A percentile compares a stretch with the other conserved stretches of the same genome.
phyloP scores from a whole-genome alignment of 2,329 filamentous ascomycete genomes.

The Hymenotorrendiella dingleyae region DNA sequence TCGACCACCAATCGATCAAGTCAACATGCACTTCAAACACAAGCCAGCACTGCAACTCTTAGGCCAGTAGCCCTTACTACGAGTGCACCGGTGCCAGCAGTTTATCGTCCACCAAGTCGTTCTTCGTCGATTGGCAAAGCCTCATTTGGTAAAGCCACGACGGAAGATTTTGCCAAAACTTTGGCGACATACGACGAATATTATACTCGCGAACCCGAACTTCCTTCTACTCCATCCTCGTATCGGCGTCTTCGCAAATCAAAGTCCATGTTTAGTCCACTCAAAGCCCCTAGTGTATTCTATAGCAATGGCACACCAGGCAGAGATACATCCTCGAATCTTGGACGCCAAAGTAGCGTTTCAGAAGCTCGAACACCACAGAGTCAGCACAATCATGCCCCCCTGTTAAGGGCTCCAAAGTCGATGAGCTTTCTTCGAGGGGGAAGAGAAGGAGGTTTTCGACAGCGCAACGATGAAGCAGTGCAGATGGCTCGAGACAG shows the following conservation, averaged over 20 bases:
- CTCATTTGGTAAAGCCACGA: slow-evolving; percentile 16
- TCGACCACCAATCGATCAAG: slow-evolving; percentile 20
- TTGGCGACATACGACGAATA: slow-evolving; percentile 37
- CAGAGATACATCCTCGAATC: slow-evolving; percentile 10
- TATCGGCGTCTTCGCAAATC: slow-evolving; percentile 48
- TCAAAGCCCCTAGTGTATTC: slow-evolving; percentile 20
- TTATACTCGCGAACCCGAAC: slow-evolving; percentile 43
- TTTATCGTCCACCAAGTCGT: slow-evolving; percentile 28
- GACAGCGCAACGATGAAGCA: slow-evolving; percentile 31
- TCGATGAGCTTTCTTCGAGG: slow-evolving; percentile 49
- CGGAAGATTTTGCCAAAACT: slow-evolving; percentile 33
- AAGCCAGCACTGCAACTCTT: slow-evolving; percentile 17
- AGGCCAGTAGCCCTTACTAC: slow-evolving; percentile 26
- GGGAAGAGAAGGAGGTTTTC: slow-evolving; percentile 22
- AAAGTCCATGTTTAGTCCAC: slow-evolving; percentile 45
- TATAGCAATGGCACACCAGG: slow-evolving; percentile 28
- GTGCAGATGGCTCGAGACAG: slow-evolving; percentile 34
- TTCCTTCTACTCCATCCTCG: slow-evolving; percentile 42
- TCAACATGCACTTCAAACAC: slow-evolving; percentile 11
- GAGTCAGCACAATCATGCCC: slow-evolving; percentile 22
- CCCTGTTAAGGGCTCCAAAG: slow-evolving; percentile 40
- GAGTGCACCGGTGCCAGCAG: slow-evolving; percentile 23
- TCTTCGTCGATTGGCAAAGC: slow-evolving; percentile 29
- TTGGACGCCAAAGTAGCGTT: slow-evolving; percentile 6
- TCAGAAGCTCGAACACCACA: slow-evolving; percentile 15